Percentiles rank a stretch among this genome's conserved stretches.
These are phyloP conservation scores for Aspergillus bombycis DNA, from an alignment of 2,329 filamentous ascomycete genomes.

Conservation along the genomic window DNA sequence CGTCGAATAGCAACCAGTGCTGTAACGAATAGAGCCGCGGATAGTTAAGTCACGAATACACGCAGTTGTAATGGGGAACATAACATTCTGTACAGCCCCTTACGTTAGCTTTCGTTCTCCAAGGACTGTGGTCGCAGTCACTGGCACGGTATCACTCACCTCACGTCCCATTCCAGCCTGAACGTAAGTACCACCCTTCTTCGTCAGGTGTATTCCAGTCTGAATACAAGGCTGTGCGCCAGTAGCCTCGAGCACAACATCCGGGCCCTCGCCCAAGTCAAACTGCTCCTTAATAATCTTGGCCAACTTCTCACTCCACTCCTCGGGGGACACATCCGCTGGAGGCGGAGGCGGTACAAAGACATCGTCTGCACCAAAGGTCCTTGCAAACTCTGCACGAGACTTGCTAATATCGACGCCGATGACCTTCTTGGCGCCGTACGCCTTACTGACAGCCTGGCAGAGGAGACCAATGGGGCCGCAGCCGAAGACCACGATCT, in stretches of 20 bases:
- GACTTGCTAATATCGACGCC: slow-evolving; percentile 51
- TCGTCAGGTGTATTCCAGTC: slow-evolving; percentile 48
- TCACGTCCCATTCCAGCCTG: slow-evolving; percentile 58
- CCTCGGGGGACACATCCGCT: slow-evolving; percentile 47
- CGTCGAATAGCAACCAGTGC: slow-evolving; percentile 52
- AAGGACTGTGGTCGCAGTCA: not conserved
- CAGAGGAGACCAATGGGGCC: slow-evolving; percentile 55
- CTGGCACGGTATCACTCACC: slow-evolving; percentile 18
- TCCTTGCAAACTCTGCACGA: slow-evolving; percentile 46
- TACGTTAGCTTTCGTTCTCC: not conserved
- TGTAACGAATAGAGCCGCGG: slow-evolving; percentile 57
- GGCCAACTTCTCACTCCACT: slow-evolving; percentile 44
- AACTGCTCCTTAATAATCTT: slow-evolving; percentile 44
- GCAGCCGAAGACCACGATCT: slow-evolving; percentile 54
- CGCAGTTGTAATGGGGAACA: slow-evolving; percentile 55
- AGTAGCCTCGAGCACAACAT: slow-evolving; percentile 55
- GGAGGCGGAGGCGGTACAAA: slow-evolving; percentile 25
- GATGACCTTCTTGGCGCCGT: slow-evolving; percentile 51
- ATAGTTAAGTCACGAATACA: slow-evolving; percentile 54
- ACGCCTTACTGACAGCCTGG: slow-evolving; percentile 51
- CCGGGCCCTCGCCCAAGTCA: slow-evolving; percentile 49
- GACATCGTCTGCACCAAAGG: slow-evolving; percentile 51
- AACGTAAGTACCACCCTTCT: slow-evolving; percentile 54
- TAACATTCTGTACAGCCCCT: slow-evolving; percentile 41
- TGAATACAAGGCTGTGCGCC: slow-evolving; percentile 54